A percentile compares a stretch with the other conserved stretches of the same genome.
phyloP scores from a whole-genome alignment of 202 grass and related monocot species.

The Musa balbisiana region DNA sequence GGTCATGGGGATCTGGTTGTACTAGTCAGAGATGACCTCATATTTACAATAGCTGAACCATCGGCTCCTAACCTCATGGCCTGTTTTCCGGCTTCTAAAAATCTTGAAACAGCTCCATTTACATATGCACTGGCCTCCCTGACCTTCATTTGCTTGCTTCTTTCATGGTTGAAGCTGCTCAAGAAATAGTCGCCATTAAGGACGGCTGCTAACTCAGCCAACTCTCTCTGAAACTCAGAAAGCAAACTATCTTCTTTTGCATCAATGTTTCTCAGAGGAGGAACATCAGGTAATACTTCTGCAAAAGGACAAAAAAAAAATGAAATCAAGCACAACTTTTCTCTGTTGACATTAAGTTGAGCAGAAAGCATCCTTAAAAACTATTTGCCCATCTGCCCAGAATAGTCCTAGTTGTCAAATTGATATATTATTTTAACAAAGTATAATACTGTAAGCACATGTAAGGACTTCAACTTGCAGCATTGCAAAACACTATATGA shows the following conservation, averaged over 20 bases:
- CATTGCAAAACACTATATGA: too few species aligned
- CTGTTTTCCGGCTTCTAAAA: constrained; percentile 60
- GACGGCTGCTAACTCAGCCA: constrained; percentile 58
- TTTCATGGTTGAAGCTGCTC: constrained; percentile 44
- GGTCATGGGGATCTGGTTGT: constrained; percentile 22
- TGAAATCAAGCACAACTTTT: not conserved
- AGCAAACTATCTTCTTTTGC: constrained; percentile 53
- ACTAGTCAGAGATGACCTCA: constrained; percentile 66
- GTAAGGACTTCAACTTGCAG: too few species aligned
- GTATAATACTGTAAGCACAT: too few species aligned
- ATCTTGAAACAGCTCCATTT: constrained; percentile 48
- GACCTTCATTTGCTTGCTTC: constrained; percentile 46
- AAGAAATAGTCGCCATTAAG: constrained; percentile 86
- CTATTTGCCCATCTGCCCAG: not conserved
- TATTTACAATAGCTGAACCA: constrained; percentile 67
- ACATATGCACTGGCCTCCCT: constrained; percentile 72
- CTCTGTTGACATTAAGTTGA: not conserved
- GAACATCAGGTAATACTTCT: constrained; percentile 59
- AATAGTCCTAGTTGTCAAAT: not conserved
- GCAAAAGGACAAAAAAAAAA: not conserved
- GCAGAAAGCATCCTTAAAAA: not conserved
- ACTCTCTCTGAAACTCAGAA: constrained; percentile 80
- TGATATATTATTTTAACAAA: not conserved
- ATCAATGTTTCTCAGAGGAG: constrained; percentile 33
- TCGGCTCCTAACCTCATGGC: constrained; percentile 57